A percentile compares a stretch with the other conserved stretches of the same genome.
Evolutionary conservation across 495 filamentous ascomycete species (phyloP).

Genomic region (Trichoderma erinaceum): DNA sequence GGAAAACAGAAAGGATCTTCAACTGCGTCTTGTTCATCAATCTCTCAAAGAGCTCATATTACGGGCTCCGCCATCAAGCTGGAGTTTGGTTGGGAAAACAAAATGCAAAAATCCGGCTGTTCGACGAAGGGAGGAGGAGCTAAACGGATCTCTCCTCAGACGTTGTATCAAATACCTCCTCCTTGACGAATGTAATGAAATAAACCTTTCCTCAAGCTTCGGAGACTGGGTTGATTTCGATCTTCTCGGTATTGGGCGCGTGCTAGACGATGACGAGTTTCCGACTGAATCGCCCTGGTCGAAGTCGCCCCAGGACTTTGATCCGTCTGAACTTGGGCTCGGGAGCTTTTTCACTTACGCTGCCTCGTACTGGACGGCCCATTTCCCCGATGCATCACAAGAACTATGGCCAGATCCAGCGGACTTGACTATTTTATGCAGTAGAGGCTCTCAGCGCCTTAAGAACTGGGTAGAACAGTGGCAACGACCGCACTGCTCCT

Average conservation of each 20-base stretch:
- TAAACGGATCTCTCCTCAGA: conserved; percentile 36
- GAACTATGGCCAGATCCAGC: background rate
- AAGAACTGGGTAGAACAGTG: background rate
- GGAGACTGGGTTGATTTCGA: background rate
- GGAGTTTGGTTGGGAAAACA: conserved; percentile 22
- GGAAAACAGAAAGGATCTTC: background rate
- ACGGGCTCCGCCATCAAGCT: conserved; percentile 24
- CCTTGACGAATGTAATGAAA: conserved; percentile 16
- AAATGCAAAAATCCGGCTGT: background rate
- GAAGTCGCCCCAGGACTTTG: background rate
- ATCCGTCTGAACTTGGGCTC: background rate
- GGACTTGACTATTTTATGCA: background rate
- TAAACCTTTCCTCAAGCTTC: background rate
- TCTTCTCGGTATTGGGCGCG: background rate
- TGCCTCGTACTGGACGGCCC: background rate
- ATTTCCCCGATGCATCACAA: background rate
- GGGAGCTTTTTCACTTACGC: background rate
- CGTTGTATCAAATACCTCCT: conserved; percentile 47
- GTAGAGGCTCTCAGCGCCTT: background rate
- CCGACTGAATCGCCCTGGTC: background rate
- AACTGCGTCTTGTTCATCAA: conserved; percentile 29
- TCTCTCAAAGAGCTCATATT: conserved; percentile 21
- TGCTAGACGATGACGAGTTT: background rate
- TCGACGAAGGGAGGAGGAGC: conserved; percentile 28
- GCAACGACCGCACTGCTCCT: background rate